Base-by-base conservation (phyloP, 129 eudicot genomes). In the Pulicaria dysenterica region DNA sequence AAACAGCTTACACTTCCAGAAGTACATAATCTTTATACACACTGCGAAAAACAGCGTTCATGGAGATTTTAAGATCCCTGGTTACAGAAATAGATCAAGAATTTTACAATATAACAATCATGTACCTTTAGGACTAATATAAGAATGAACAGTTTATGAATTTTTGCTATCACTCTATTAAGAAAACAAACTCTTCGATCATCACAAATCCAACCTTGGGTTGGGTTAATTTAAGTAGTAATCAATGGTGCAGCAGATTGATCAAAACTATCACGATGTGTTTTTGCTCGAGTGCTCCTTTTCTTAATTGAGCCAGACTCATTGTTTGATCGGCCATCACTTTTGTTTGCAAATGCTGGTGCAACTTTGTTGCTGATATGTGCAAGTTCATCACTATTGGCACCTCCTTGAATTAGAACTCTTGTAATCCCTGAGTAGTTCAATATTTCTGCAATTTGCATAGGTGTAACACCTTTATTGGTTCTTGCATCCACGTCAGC, bases 401-500 rank as follows among this genome's bases (percentile, higher is more conserved):
- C 87, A 41, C 89, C 89, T 16, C 87, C 89, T 16, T 78, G 73
- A 14, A 73, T 64, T 1, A 90, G 78, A 46, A 87, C 73, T 54
- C 97, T 77, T 19, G 78, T 74, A 12, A 91, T 81, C 41, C 97
- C 97, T 6, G 80, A 56, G 66, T 91, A 91, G 34, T 82, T 67
- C 46, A 91, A 55, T 0, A 91, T 83, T 37, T 87, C 91, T 0
- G 95, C 91, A 40, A 90, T 90, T 38, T 87, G 89, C 41, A 90
- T 41, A 2, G 91, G 77, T 11, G 84, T 83, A 2, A 71, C 91
- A 7, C 95, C 95, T 69, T 90, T 87, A 9, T 73, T 85, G 14
- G 95, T 91, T 47, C 85, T 79, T 4, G 86, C 88, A 24, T 91
- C 91, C 4, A 87, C 64, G 24, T 91, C 91, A 1, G 84, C 91